Percentiles rank a stretch among this genome's conserved stretches.
Evolutionary conservation across 108 stramenopile species (phyloP).

Genomic region (Cyclotella choctawhatcheeana): DNA sequence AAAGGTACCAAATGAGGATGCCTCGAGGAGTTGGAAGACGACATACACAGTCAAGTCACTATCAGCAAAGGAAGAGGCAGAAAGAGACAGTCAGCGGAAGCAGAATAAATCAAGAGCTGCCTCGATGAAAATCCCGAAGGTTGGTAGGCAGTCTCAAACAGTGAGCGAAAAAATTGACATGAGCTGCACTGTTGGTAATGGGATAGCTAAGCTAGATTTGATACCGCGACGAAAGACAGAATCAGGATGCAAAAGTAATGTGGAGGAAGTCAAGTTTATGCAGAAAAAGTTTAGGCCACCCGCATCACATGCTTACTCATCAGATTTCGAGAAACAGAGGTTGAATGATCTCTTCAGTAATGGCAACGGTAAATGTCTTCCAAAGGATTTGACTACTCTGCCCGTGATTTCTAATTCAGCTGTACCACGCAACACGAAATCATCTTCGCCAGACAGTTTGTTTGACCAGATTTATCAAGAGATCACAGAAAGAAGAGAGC

Average conservation of each 20-base stretch:
- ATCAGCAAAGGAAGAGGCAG: constrained; percentile 18
- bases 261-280: constrained; percentile 14
- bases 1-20: background rate
- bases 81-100: constrained; percentile 35
- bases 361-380: constrained; percentile 27
- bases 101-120: constrained; percentile 21
- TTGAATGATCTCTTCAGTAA: constrained; percentile 21
- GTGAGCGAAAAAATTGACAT: no score
- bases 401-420: background rate
- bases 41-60: constrained; percentile 31
- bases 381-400: constrained; percentile 21
- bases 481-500: constrained; percentile 34
- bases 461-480: constrained; percentile 45
- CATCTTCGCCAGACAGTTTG: constrained; percentile 5
- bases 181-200: background rate
- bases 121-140: constrained; percentile 36
- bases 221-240: constrained; percentile 41
- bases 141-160: constrained; percentile 24
- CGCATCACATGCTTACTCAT: constrained; percentile 12
- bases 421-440: background rate
- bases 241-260: background rate
- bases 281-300: constrained; percentile 47
- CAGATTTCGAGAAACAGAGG: constrained; percentile 37
- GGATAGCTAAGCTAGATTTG: constrained; percentile 15
- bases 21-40: constrained; percentile 38